Percentiles rank a stretch among this genome's conserved stretches.
These are phyloP conservation scores for Penicillium manginii DNA, from an alignment of 495 filamentous ascomycete genomes.

Conservation along the genomic window DNA sequence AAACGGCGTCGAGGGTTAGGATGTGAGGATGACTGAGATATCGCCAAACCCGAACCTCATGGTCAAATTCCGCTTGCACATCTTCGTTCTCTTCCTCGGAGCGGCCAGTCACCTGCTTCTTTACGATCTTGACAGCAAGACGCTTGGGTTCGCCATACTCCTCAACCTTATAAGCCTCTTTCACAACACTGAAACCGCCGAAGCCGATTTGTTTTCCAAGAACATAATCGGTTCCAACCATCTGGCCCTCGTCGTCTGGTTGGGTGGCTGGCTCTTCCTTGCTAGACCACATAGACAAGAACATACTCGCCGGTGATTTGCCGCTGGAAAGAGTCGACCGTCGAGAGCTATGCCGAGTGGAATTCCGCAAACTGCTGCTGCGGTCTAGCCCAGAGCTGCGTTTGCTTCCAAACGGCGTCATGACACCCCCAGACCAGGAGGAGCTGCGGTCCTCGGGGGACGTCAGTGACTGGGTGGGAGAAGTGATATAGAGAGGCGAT, in stretches of 20 bases:
- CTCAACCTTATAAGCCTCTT: slow-evolving; percentile 71
- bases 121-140: slow-evolving; percentile 74
- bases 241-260: slow-evolving; percentile 74
- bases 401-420: slow-evolving; percentile 50
- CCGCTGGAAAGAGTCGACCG: slow-evolving; percentile 51
- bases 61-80: slow-evolving; percentile 73
- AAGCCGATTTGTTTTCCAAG: slow-evolving; percentile 71
- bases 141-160: slow-evolving; percentile 53
- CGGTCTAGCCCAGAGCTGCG: slow-evolving; percentile 47
- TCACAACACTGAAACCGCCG: slow-evolving; percentile 73
- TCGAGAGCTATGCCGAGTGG: slow-evolving; percentile 46
- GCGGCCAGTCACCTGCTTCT: slow-evolving; percentile 59
- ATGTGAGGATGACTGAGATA: slow-evolving; percentile 69
- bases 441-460: slow-evolving; percentile 52
- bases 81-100: slow-evolving; percentile 68
- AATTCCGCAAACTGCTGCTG: slow-evolving; percentile 38
- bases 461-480: slow-evolving; percentile 45
- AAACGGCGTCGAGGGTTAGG: slow-evolving; percentile 67
- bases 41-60: slow-evolving; percentile 73
- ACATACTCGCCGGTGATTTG: slow-evolving; percentile 60
- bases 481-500: slow-evolving; percentile 56
- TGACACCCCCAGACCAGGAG: slow-evolving; percentile 47
- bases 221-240: slow-evolving; percentile 72
- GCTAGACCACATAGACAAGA: slow-evolving; percentile 59
- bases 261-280: slow-evolving; percentile 46